Base-by-base conservation (phyloP, 1,284 basidiomycete species). In the Cutaneotrichosporon daszewskae region DNA sequence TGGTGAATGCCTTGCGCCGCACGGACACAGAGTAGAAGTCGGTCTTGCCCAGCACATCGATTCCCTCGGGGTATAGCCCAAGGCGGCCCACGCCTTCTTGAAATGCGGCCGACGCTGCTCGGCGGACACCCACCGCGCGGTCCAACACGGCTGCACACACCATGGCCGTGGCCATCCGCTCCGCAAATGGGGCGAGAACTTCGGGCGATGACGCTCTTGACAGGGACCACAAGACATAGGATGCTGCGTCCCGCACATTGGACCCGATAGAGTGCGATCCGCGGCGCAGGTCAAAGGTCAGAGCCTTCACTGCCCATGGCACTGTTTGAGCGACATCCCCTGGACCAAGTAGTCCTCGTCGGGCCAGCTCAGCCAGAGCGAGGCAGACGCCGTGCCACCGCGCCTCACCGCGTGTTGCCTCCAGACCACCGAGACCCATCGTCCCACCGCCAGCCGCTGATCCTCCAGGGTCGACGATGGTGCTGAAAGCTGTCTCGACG, bases 331-430 rank as follows among this genome's bases (percentile, higher is more conserved):
- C 67, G 22, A 92, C 74, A 31, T 77, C 75, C 32, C 77, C 72
- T 36, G 75, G 66, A 5, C 75, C 65, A 23, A 94, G 74, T 37
- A 94, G 75, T 20, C 83, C 84, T 53, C 90, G 76, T 29, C 94
- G 79, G 16, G 87, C 85, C 70, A 95, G 79, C 72, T 98, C 94
- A 5, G 94, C 94, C 42, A 89, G 82, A 10, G 88, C 87, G 27
- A 99, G 77, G 59, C 85, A 91, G 4, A 89, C 85, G 6, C 95
- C 95, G 67, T 99, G 94, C 90, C 94, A 96, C 24, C 87, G 86
- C 47, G 78, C 76, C 68, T 98, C 92, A 11, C 85, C 78, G 26
- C 85, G 80, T 51, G 87, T 77, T 51, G 88, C 83, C 52, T 84
- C 65, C 1, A 49, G n/a, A 0, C 65, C 63, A 1, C 63, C 65